Evolutionary conservation across 1,284 basidiomycete species (phyloP), one percentile per base, ranked within the genome.

Genomic region (Austroboletus rostrupii): DNA sequence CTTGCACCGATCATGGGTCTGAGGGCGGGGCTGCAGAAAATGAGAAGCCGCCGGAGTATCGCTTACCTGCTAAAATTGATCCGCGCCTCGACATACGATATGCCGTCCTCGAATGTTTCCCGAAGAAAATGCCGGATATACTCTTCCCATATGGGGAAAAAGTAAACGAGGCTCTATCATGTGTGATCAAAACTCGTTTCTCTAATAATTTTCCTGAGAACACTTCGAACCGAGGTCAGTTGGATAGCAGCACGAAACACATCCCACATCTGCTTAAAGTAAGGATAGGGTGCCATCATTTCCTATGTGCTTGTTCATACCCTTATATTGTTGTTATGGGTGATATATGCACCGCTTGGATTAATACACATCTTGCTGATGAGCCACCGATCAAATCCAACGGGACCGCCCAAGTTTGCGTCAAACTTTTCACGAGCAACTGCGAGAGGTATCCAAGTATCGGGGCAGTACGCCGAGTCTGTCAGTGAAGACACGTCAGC

Each of bases 81-180:
- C 33, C 87, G 78, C 3, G 78, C 72, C 67, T 91, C 90, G 16
- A 83, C 67, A 62, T 90, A 91, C 3, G 74, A 82, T 43, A 91
- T 81, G 0, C 87, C 86, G 62, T 92, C 89, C 31, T 78, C 78
- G 11, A 87, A 76, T 1, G 79, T 84, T 29, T 79, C 74, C 31
- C 71, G 64, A 45, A 91, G 69, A 58, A 88, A 85, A 56, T 83
- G 73, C 33, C 78, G 59, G 35, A 62, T 53, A 48, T 65, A 60
- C 17, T 57, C 53, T 42, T 31, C 36, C 64, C 61, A 66, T 38
- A 62, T 46, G 14, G 61, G 61, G 5, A 44, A 45, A 43, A 64
- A 67, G 37, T 64, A 61, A 20, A 63, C 61, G 14, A 63, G 31
- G 21, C 13, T 37, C 61, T 62, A 36, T 46, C 17, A 13, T n/a